Evolutionary conservation across 129 eudicot species (phyloP).

Genomic region (Centrapalus pauciflorus): DNA sequence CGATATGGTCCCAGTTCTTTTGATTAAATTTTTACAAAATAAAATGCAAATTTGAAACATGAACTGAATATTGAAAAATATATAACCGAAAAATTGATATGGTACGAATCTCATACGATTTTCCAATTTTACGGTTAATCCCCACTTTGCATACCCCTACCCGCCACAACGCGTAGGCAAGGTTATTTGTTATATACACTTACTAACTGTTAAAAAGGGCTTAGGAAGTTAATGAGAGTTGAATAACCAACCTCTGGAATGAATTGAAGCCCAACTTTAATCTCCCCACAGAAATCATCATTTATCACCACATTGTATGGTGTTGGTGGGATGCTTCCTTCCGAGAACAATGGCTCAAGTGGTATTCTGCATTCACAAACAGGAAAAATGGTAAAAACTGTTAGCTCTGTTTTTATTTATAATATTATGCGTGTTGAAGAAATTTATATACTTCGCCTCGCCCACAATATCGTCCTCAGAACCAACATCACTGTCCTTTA

Average conservation of each 20-base stretch:
- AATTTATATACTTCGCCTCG: conserved; percentile 48
- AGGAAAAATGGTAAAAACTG: background rate
- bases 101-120: too few relatives aligned
- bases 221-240: too few relatives aligned
- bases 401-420: background rate
- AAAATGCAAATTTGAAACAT: too few relatives aligned
- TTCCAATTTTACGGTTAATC: too few relatives aligned
- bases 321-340: conserved; percentile 56
- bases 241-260: conserved; percentile 54
- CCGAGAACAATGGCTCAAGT: conserved; percentile 50
- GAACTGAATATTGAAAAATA: too few relatives aligned
- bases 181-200: background rate
- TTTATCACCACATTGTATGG: conserved; percentile 71
- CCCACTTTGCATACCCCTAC: too few relatives aligned
- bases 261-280: conserved; percentile 69
- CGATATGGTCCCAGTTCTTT: too few relatives aligned
- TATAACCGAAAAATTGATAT: too few relatives aligned
- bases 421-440: background rate
- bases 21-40: too few relatives aligned
- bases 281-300: conserved; percentile 60
- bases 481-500: conserved; percentile 61
- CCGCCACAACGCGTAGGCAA: too few relatives aligned
- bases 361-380: conserved; percentile 46
- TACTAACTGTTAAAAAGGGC: background rate
- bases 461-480: conserved; percentile 65